Evolutionary conservation across 2,329 filamentous ascomycete species (phyloP), one percentile per base, ranked within the genome.

Genomic region (Fusarium buharicum): DNA sequence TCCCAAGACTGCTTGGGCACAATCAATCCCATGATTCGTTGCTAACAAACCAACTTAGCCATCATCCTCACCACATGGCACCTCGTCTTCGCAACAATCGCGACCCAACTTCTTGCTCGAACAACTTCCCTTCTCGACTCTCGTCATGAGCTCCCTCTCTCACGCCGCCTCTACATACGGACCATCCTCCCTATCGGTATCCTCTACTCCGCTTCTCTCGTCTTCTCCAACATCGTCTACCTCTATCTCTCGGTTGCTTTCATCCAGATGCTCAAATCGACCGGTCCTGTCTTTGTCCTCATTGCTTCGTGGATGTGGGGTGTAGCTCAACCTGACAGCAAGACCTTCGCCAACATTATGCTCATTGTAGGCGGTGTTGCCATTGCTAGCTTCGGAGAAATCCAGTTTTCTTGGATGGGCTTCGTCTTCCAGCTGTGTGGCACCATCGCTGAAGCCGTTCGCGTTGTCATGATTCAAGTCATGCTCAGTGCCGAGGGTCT

Each of bases 401-500:
- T 91, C 67, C 81, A 87, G 54, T 91, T 91, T 75, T 86, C 86
- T 67, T 78, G 86, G 77, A 70, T 85, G 36, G 87, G 87, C 41
- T 87, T 90, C 75, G 60, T 88, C 30, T 90, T 84, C 77, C 92
- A 95, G 78, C 74, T 90, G 50, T 89, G 84, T 57, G 92, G 91
- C 64, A 91, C 93, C 66, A 74, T 89, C 46, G 94, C 93, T 72
- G 92, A 96, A 79, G 91, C 92, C 39, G 83, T 91, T 60, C 88
- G 92, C 58, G 81, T 95, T 62, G 89, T 93, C 77, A 92, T 96
- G 90, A 91, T 95, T 54, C 90, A 96, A 78, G 87, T 90, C 58
- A 82, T 96, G 69, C 85, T 96, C 47, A 91, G 87, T 72, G 88
- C 84, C 30, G 84, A 90, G 46, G 90, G 92, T 39, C 75, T 90